Base-by-base conservation (phyloP, 2,329 filamentous ascomycete species). In the Claviceps purpurea region DNA sequence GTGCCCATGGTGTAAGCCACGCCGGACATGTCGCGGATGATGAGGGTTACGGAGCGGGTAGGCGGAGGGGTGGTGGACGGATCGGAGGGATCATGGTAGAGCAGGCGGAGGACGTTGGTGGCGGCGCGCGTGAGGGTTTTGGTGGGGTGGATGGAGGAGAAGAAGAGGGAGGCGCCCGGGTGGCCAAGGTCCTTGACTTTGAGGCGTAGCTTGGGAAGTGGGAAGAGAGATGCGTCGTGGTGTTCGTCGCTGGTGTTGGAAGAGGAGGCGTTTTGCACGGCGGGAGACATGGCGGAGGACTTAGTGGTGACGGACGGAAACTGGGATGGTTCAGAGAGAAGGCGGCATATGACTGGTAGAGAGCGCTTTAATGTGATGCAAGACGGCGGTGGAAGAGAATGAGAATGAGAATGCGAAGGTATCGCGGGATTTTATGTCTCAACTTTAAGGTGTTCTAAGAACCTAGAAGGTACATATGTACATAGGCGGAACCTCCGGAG, bases 1-100 rank as follows among this genome's bases (percentile, higher is more conserved):
- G 73, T 78, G 56, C 88, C 87, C 0, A 80, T 89, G 1, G 91
- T 96, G 71, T 96, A 95, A 20, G 91, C 91, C 4, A 97, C 87
- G 49, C 91, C 91, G 47, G 71, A 73, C 79, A 95, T 89, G 57
- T 81, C 74, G 34, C 87, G 81, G 4, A 97, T 73, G 54, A 95
- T 75, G 39, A 97, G 70, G 0, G 90, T 96, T 18, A 97, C 81
- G 50, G 88, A 94, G 55, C 89, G 85, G 10, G 88, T 93, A n/a
- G 79, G 73, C 42, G 79, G 78, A 11, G 67, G 62, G 50, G 68
- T 69, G 39, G 72, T 73, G 46, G 65, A 64, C 26, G 64, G 61
- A 55, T 68, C 65, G 4, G 61, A 58, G 47, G 72, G 70, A n/a
- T 69, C 67, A 45, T 62, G 59, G 66, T 96, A 97, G 34, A 97